Evolutionary conservation across 768 basidiomycete species (phyloP).

Genomic region (Leucocoprinus birnbaumii): DNA sequence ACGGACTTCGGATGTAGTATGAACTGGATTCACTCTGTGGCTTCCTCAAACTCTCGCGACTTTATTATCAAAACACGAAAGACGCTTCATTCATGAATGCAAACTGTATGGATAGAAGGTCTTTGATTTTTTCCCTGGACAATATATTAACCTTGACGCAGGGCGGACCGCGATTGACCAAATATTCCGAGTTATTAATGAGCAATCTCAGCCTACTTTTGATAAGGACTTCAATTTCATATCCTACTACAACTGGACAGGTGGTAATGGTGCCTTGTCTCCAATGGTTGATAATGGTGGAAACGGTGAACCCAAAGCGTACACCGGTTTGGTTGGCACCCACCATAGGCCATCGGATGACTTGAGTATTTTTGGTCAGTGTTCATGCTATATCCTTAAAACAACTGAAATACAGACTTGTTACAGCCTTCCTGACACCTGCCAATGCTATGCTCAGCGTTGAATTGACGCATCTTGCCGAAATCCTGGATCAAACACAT

Average conservation of each 20-base stretch:
- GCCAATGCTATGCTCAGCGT: constrained; percentile 85
- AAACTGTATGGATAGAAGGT: constrained; percentile 57
- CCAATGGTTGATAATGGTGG: constrained; percentile 65
- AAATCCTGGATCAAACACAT: constrained; percentile 50
- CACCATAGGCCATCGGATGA: constrained; percentile 80
- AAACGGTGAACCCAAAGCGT: constrained; percentile 74
- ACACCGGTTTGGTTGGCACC: constrained; percentile 74
- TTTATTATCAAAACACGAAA: constrained; percentile 69
- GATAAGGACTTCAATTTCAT: constrained; percentile 70
- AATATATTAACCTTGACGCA: constrained; percentile 21
- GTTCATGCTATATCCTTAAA: constrained; percentile 10
- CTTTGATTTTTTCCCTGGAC: neutral
- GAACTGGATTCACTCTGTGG: constrained; percentile 79
- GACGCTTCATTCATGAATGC: constrained; percentile 71
- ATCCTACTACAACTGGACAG: constrained; percentile 84
- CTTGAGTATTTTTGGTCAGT: constrained; percentile 58
- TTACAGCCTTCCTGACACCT: constrained; percentile 67
- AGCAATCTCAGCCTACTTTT: constrained; percentile 73
- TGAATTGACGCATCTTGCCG: constrained; percentile 59
- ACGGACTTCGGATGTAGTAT: constrained; percentile 39
- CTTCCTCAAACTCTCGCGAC: constrained; percentile 74
- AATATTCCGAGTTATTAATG: constrained; percentile 73
- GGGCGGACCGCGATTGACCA: constrained; percentile 68
- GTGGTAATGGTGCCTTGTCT: constrained; percentile 58
- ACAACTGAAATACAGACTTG: neutral